A percentile compares a stretch with the other conserved stretches of the same genome.
Conservation (phyloP, 1,284 basidiomycete species). For the Trichosporon sp. region DNA sequence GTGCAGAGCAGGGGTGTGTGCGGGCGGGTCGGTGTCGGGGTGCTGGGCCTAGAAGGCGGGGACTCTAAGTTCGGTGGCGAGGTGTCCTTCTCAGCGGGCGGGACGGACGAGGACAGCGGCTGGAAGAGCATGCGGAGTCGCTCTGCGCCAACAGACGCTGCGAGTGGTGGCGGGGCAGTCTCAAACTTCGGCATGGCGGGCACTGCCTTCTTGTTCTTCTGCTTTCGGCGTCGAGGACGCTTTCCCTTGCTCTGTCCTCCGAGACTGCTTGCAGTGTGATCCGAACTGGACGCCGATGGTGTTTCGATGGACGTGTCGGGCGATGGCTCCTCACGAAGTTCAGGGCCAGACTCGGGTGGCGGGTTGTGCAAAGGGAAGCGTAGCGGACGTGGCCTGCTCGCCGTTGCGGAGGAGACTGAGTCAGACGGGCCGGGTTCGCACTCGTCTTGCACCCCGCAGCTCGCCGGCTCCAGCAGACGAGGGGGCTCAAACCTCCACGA, state of each 20-base stretch:
- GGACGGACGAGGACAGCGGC: background rate
- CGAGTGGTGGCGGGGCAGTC: background rate
- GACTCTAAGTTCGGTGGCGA: too few relatives aligned
- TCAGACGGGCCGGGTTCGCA: background rate
- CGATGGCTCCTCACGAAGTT: background rate
- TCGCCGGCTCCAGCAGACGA: background rate
- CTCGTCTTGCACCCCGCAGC: background rate
- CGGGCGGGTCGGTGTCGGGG: too few relatives aligned
- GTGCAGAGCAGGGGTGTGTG: too few relatives aligned
- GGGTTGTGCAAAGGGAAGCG: background rate
- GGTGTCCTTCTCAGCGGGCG: background rate
- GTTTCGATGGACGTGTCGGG: background rate
- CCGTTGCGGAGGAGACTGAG: too few relatives aligned
- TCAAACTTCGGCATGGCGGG: background rate
- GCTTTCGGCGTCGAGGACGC: background rate
- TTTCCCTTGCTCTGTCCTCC: too few relatives aligned
- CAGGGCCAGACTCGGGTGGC: background rate
- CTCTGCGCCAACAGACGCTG: background rate
- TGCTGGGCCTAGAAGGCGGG: too few relatives aligned
- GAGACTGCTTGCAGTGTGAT: too few relatives aligned
- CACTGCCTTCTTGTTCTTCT: background rate
- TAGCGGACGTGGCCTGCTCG: background rate
- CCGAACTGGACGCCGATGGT: background rate
- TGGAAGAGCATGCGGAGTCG: background rate
- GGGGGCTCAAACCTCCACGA: background rate